A percentile compares a stretch with the other conserved stretches of the same genome.
Conservation (phyloP, 2,329 filamentous ascomycete genomes). For the Monilinia vaccinii-corymbosi region DNA sequence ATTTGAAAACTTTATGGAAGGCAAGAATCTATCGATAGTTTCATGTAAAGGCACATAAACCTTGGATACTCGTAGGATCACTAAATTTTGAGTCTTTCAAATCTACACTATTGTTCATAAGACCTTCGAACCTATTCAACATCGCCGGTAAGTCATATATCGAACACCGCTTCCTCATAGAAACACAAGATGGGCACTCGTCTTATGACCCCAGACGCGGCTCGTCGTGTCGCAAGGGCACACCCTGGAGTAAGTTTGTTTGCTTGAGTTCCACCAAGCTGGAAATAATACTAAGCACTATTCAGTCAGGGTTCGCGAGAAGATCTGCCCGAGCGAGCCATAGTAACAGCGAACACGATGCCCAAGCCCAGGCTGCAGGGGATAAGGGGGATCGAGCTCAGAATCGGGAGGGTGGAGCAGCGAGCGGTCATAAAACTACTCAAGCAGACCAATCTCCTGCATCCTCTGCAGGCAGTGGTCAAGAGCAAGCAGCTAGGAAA, state of each 20-base stretch:
- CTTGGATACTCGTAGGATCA: background rate
- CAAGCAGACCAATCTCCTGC: background rate
- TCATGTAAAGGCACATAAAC: background rate
- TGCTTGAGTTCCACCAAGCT: background rate
- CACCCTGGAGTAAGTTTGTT: background rate
- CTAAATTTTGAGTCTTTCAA: background rate
- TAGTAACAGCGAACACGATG: background rate
- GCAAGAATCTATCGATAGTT: background rate
- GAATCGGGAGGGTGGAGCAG: background rate
- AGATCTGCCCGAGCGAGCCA: background rate
- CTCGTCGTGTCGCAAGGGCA: background rate
- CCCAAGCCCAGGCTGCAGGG: background rate
- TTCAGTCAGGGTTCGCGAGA: constrained; percentile 4
- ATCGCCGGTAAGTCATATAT: background rate
- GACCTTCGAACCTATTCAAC: background rate
- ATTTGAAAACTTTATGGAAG: background rate
- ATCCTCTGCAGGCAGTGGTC: background rate
- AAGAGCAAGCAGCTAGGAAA: background rate
- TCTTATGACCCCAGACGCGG: background rate
- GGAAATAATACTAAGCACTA: background rate
- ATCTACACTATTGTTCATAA: background rate
- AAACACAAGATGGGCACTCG: background rate
- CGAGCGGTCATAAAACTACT: background rate
- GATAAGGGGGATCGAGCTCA: background rate
- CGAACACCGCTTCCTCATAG: background rate